phyloP scores from a whole-genome alignment of 106 monocot genomes.

The Alisma plantagoaquatica region DNA sequence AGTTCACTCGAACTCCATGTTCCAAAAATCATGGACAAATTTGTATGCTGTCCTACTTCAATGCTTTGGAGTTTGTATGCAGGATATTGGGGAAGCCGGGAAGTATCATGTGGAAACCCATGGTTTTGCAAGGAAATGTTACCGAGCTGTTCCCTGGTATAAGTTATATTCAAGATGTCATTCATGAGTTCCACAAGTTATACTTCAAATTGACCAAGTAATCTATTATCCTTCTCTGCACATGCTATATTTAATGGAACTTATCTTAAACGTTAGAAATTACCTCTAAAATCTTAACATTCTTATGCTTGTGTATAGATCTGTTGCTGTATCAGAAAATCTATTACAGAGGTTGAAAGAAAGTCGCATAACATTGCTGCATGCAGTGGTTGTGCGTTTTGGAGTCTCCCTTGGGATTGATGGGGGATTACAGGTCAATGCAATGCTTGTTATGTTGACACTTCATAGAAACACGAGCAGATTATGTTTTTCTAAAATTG shows the following conservation, averaged over 20 bases:
- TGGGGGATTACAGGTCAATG: slow-evolving; percentile 24
- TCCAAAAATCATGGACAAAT: slow-evolving; percentile 21
- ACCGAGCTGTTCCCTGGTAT: slow-evolving; percentile 8
- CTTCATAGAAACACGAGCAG: background rate
- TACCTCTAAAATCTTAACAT: background rate
- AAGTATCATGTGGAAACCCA: slow-evolving; percentile 21
- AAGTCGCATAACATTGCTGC: slow-evolving; percentile 30
- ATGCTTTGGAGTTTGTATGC: slow-evolving; percentile 55
- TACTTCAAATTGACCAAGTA: slow-evolving; percentile 30
- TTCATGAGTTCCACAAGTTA: slow-evolving; percentile 33
- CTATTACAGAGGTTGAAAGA: slow-evolving; percentile 23
- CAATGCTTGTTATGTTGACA: background rate
- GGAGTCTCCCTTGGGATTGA: slow-evolving; percentile 26
- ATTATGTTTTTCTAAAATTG: slow-evolving; percentile 7
- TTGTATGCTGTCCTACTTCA: slow-evolving; percentile 42
- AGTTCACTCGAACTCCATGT: background rate
- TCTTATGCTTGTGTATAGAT: slow-evolving; percentile 10
- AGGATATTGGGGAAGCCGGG: slow-evolving; percentile 24
- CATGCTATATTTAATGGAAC: background rate
- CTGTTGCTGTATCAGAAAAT: slow-evolving; percentile 11
- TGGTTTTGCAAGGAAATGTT: slow-evolving; percentile 16
- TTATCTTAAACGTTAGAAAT: background rate
- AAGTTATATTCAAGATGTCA: slow-evolving; percentile 16
- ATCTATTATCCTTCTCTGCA: background rate
- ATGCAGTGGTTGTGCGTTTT: slow-evolving; percentile 31